phyloP scores from a whole-genome alignment of 176 grass and related monocot species.

The Oryza glaberrima region DNA sequence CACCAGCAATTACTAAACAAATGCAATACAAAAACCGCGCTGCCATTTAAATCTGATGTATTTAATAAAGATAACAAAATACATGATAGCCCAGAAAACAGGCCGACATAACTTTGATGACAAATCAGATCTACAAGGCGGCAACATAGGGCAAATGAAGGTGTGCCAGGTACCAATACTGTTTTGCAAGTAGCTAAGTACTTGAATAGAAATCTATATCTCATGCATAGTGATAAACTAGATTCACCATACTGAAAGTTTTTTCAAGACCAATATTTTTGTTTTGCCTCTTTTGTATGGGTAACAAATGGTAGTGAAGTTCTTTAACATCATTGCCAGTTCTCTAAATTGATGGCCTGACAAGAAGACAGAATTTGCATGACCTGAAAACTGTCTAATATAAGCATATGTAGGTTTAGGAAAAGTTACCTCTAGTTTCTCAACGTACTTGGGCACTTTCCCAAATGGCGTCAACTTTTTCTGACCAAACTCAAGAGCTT shows the following conservation, averaged over 20 bases:
- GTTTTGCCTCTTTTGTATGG: not conserved
- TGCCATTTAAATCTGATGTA: not conserved
- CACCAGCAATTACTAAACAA: not conserved
- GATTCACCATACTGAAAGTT: not conserved
- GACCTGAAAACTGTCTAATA: not conserved
- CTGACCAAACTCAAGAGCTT: conserved; percentile 94
- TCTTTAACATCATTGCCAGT: not conserved
- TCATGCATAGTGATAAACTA: not conserved
- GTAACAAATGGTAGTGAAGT: not conserved
- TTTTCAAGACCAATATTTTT: not conserved
- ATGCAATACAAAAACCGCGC: not conserved
- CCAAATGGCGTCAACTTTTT: conserved; percentile 77
- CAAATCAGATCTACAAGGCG: conserved; percentile 7
- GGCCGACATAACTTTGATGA: conserved; percentile 3
- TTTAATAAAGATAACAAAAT: conserved; percentile 7
- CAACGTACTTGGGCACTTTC: conserved; percentile 77
- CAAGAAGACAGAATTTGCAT: not conserved
- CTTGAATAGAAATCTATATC: not conserved
- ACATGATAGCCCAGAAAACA: not conserved
- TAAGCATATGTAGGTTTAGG: not conserved
- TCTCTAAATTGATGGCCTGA: not conserved
- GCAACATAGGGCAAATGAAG: not conserved
- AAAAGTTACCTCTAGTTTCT: conserved; percentile 84
- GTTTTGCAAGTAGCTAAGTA: conserved; percentile 4
- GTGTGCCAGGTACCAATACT: not conserved